A percentile compares a stretch with the other conserved stretches of the same genome.
Evolutionary conservation across 345 rosid species (phyloP).

Genomic region (Salix brachista): DNA sequence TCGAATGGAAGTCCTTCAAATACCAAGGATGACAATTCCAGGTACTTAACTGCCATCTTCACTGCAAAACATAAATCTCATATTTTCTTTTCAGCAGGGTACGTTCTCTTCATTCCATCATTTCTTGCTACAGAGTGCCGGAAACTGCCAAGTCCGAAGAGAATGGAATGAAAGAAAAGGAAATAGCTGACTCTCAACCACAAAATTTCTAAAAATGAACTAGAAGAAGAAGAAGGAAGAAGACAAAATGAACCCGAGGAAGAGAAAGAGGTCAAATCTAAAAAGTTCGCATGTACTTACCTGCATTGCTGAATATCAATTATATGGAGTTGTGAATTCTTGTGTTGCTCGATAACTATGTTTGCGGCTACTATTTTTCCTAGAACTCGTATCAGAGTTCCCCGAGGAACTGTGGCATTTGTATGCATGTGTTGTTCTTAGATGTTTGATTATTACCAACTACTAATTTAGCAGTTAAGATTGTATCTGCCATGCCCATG

Average conservation of each 20-base stretch:
- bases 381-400: too few species aligned
- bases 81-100: neutral
- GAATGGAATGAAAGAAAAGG: neutral
- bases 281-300: too few species aligned
- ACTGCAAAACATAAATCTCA: too few species aligned
- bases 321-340: too few species aligned
- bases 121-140: neutral
- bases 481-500: too few species aligned
- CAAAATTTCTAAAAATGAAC: neutral
- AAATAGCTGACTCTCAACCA: neutral
- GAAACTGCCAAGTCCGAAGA: neutral
- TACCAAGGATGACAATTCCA: neutral
- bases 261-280: neutral
- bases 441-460: too few species aligned
- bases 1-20: constrained; percentile 20
- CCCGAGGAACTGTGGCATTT: too few species aligned
- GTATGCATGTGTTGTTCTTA: too few species aligned
- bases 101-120: neutral
- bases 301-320: too few species aligned
- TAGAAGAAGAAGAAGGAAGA: neutral
- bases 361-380: too few species aligned
- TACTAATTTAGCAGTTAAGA: too few species aligned
- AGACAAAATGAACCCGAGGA: neutral
- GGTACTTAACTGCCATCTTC: neutral
- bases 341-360: too few species aligned